Evolutionary conservation across 2,329 filamentous ascomycete species (phyloP), one percentile per base, ranked within the genome.

Genomic region (Aspergillus tanneri): DNA sequence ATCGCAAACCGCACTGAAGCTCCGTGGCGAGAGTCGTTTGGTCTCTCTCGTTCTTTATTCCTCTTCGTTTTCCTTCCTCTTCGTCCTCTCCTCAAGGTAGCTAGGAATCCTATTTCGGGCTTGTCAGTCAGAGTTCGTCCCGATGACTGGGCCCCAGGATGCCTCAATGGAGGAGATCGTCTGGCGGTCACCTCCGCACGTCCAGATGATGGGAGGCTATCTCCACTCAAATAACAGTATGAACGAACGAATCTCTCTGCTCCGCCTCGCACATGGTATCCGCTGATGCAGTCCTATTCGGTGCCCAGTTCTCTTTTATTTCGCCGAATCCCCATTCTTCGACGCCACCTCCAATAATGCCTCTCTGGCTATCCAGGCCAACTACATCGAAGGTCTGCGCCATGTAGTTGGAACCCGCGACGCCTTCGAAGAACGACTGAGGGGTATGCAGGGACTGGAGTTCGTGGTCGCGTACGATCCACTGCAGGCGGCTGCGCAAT

Each of bases 321-420:
- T 86, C 62, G 73, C 74, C 47, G 73, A 79, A 56, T 83, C 80
- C 2, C 80, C 80, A n/a, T 85, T 83, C 71, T 84, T 82, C 64
- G 82, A 85, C 52, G 67, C 71, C 19, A 77, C 73, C 11, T 82
- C 78, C 51, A 84, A 84, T 65, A 85, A 85, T 66, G 77, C 77
- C 53, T 73, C 80, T 8, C 68, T 81, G 41, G 68, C 78, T 53
- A 72, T 73, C 19, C 80, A 83, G 60, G 72, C 75, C 10, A 73
- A 68, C 49, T 71, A 70, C 53, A 76, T 80, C 50, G 71, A 74
- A 52, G 67, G 72, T 32, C 70, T 77, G 50, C 74, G 74, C 47
- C 68, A 76, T 41, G 71, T 78, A 34, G 70, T 81, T 47, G 72
- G 77, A 52, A 79, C 80, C 23, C 78, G 81, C 23, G 72, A 78